Conservation (phyloP, 164 flowering plant species). For the Umbilicus rupestris region DNA sequence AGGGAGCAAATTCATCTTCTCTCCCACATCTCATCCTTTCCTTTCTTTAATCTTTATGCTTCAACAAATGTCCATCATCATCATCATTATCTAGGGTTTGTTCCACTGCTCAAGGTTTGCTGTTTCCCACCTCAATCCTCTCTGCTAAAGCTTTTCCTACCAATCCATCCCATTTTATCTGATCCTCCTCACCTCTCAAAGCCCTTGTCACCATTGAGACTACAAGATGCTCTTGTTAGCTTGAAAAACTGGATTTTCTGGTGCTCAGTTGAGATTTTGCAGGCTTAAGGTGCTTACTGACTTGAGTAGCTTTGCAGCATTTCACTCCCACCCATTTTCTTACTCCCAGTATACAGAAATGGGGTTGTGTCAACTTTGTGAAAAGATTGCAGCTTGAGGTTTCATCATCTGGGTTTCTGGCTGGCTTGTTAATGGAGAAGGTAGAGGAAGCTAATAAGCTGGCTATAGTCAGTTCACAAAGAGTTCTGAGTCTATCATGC, state of each 20-base stretch:
- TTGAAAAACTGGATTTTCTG: too few species aligned
- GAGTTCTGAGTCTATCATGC: constrained; percentile 48
- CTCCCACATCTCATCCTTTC: not conserved
- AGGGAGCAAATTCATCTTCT: not conserved
- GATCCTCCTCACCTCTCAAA: not conserved
- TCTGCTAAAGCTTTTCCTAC: too few species aligned
- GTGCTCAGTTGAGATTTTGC: too few species aligned
- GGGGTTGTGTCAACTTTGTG: not conserved
- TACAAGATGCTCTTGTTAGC: too few species aligned
- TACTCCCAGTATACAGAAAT: not conserved
- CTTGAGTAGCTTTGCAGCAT: not conserved
- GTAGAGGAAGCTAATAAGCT: constrained; percentile 74
- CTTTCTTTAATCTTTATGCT: not conserved
- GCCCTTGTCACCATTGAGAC: too few species aligned
- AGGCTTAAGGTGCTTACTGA: too few species aligned
- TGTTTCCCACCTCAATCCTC: too few species aligned
- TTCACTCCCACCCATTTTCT: not conserved
- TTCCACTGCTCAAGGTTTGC: constrained; percentile 6
- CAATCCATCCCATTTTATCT: not conserved
- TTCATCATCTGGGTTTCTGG: not conserved
- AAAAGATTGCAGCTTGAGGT: not conserved
- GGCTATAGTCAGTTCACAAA: constrained; percentile 80
- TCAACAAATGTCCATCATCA: not conserved
- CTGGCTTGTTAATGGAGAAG: constrained; percentile 53
- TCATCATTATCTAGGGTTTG: not conserved